Conservation (phyloP, 805 yeast species). For the Wickerhamiella parazyma region DNA sequence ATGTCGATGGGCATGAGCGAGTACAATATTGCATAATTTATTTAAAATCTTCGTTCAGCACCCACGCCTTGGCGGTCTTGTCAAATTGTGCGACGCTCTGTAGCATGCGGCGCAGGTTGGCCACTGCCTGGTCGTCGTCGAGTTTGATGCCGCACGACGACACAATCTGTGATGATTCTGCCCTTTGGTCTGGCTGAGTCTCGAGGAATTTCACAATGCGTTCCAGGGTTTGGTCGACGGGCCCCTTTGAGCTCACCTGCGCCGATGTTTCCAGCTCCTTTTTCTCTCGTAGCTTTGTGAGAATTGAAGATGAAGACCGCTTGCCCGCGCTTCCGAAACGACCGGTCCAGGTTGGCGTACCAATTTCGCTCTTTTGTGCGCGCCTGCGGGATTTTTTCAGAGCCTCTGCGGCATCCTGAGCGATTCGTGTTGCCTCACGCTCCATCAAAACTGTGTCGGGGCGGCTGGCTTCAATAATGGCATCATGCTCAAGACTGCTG, state of each 20-base stretch:
- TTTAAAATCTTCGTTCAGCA: constrained; percentile 41
- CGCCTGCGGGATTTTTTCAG: constrained; percentile 43
- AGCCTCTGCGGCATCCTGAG: constrained; percentile 47
- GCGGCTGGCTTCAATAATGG: constrained; percentile 43
- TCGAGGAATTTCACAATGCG: constrained; percentile 31
- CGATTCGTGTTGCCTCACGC: constrained; percentile 47
- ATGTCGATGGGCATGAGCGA: constrained; percentile 14
- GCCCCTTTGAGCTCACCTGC: not conserved
- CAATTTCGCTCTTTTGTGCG: constrained; percentile 39
- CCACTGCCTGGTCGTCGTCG: constrained; percentile 39
- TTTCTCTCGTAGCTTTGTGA: constrained; percentile 35
- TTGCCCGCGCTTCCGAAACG: constrained; percentile 71
- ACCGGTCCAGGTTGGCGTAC: constrained; percentile 96
- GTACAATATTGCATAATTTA: constrained; percentile 15
- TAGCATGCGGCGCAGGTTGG: constrained; percentile 53
- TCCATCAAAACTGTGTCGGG: constrained; percentile 45
- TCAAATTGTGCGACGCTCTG: constrained; percentile 60
- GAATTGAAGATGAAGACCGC: constrained; percentile 33
- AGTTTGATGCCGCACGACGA: constrained; percentile 29
- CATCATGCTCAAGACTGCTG: constrained; percentile 66
- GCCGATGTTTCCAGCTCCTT: constrained; percentile 26
- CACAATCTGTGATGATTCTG: constrained; percentile 39
- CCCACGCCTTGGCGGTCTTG: constrained; percentile 46
- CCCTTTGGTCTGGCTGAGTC: constrained; percentile 28
- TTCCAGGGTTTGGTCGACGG: constrained; percentile 18